Conservation (phyloP, 2,329 filamentous ascomycete species). For the Talaromyces sp. region DNA sequence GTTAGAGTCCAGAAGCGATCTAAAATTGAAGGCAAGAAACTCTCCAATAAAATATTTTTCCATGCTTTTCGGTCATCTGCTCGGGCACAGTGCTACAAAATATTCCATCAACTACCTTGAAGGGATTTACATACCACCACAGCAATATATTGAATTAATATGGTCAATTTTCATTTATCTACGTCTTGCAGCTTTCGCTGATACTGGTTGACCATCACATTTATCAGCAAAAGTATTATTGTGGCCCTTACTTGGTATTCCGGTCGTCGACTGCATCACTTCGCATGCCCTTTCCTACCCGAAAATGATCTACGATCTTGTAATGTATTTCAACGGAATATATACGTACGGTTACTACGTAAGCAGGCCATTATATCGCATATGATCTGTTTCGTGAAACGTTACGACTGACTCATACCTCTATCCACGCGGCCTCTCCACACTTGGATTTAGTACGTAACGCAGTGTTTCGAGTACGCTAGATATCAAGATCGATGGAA, state of each 20-base stretch:
- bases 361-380: neutral
- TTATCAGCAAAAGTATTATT: neutral
- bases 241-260: neutral
- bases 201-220: no score
- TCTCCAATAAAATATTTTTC: no score
- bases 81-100: no score
- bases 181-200: no score
- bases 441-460: neutral
- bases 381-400: neutral
- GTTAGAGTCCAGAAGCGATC: no score
- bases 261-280: neutral
- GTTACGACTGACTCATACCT: neutral
- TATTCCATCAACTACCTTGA: no score
- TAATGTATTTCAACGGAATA: neutral
- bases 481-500: neutral
- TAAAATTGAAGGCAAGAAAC: no score
- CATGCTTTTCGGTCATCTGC: no score
- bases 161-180: no score
- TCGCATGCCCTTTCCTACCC: neutral
- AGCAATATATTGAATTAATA: no score
- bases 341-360: neutral
- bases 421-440: neutral
- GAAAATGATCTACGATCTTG: neutral
- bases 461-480: neutral
- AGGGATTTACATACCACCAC: no score